Conservation (phyloP, 495 filamentous ascomycete species). For the Penicillium bovifimosum region DNA sequence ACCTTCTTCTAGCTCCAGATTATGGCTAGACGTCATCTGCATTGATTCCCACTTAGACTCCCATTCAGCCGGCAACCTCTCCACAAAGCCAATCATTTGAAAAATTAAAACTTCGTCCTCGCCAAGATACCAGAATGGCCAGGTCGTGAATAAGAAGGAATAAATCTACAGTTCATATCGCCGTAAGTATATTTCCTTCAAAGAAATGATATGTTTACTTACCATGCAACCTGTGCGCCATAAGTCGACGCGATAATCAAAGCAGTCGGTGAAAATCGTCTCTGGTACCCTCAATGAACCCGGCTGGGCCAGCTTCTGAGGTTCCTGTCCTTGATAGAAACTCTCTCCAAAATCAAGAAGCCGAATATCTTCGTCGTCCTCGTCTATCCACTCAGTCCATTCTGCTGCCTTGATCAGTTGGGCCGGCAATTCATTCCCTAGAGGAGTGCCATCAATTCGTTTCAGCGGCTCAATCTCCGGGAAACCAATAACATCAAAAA, state of each 20-base stretch:
- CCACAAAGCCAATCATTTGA: slow-evolving; percentile 18
- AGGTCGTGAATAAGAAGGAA: slow-evolving; percentile 17
- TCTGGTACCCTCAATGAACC: slow-evolving; percentile 30
- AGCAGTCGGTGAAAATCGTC: slow-evolving; percentile 31
- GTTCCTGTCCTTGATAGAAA: slow-evolving; percentile 25
- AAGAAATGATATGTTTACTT: slow-evolving; percentile 7
- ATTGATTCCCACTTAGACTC: slow-evolving; percentile 16
- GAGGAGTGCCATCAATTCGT: slow-evolving; percentile 24
- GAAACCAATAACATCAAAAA: slow-evolving; percentile 26
- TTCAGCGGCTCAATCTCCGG: slow-evolving; percentile 24
- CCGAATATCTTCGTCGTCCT: slow-evolving; percentile 36
- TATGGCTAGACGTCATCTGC: background rate
- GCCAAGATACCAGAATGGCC: slow-evolving; percentile 20
- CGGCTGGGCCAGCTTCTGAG: slow-evolving; percentile 31
- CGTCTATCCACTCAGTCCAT: slow-evolving; percentile 31
- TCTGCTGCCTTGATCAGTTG: slow-evolving; percentile 31
- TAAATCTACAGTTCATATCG: slow-evolving; percentile 17
- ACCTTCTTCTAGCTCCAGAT: slow-evolving; percentile 13
- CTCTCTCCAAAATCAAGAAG: slow-evolving; percentile 36
- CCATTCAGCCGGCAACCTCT: slow-evolving; percentile 16
- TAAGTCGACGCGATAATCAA: slow-evolving; percentile 39
- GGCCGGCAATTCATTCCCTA: slow-evolving; percentile 23
- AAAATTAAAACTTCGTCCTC: slow-evolving; percentile 12
- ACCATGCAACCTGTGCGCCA: slow-evolving; percentile 40
- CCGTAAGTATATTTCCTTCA: slow-evolving; percentile 5